These are phyloP conservation scores for Isabelozyma gotoi DNA, from an alignment of 805 yeast genomes.

Conservation along the genomic window DNA sequence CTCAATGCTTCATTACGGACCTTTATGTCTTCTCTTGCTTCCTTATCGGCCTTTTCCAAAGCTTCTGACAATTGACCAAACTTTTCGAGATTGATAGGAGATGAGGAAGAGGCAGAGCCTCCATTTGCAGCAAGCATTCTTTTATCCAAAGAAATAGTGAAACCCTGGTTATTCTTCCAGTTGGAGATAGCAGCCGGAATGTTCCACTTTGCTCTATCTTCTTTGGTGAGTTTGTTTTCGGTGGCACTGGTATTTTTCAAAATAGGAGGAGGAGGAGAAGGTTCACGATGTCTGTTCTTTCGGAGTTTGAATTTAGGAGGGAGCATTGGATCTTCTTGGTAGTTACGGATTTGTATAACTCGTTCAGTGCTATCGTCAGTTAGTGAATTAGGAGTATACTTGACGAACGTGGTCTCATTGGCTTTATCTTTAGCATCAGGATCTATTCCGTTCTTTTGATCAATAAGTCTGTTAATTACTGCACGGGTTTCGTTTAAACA, in stretches of 20 bases:
- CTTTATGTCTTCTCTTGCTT: constrained; percentile 27
- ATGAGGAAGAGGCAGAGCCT: constrained; percentile 19
- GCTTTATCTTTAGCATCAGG: constrained; percentile 33
- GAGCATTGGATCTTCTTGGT: constrained; percentile 77
- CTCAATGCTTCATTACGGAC: constrained; percentile 24
- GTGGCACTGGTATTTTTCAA: constrained; percentile 44
- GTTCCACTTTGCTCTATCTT: constrained; percentile 77
- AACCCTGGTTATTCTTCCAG: constrained; percentile 95
- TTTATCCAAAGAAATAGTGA: constrained; percentile 76
- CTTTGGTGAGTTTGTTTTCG: constrained; percentile 53
- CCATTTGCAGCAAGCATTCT: constrained; percentile 56
- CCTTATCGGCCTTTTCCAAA: constrained; percentile 49
- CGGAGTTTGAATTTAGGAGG: constrained; percentile 77
- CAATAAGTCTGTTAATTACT: constrained; percentile 53
- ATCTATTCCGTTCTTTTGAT: constrained; percentile 32
- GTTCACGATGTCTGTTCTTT: constrained; percentile 64
- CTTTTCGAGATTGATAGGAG: constrained; percentile 49
- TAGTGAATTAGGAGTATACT: constrained; percentile 17
- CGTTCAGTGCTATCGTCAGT: constrained; percentile 19
- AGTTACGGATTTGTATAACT: constrained; percentile 64
- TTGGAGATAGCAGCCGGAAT: constrained; percentile 91
- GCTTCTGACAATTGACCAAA: constrained; percentile 70
- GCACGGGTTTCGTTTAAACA: constrained; percentile 56
- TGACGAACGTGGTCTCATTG: constrained; percentile 25
- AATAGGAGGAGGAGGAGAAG: constrained; percentile 64